Percentiles rank a stretch among this genome's conserved stretches.
These are phyloP conservation scores for Dovyalis caffra DNA, from an alignment of 345 rosid genomes.

Conservation along the genomic window DNA sequence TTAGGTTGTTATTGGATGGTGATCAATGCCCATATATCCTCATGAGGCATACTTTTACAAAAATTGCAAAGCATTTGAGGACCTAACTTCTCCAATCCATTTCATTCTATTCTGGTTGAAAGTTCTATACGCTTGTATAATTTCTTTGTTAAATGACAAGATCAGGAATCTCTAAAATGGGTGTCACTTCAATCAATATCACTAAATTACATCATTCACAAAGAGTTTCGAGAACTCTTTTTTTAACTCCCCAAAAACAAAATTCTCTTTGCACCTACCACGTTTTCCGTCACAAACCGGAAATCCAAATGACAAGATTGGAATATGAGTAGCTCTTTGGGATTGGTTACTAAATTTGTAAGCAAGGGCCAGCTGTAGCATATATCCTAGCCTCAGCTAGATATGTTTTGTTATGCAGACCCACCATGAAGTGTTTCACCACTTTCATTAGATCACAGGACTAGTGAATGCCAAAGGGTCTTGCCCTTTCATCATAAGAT, in stretches of 20 bases:
- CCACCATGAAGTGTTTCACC: constrained; percentile 31
- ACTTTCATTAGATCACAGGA: not conserved
- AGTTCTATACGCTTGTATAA: not conserved
- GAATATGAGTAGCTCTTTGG: not conserved
- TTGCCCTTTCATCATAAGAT: constrained; percentile 20
- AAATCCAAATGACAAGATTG: not conserved
- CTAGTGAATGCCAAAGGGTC: constrained; percentile 26
- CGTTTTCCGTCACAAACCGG: constrained; percentile 3
- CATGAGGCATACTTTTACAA: not conserved
- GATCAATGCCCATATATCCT: not conserved
- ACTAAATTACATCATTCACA: not conserved
- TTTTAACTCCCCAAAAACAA: not conserved
- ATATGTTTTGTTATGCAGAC: constrained; percentile 15
- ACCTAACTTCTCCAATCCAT: constrained; percentile 1
- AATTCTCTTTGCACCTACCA: constrained; percentile 9
- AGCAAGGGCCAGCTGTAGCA: constrained; percentile 8
- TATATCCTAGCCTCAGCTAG: constrained; percentile 18
- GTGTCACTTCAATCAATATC: constrained; percentile 24
- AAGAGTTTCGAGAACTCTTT: not conserved
- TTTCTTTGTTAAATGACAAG: not conserved
- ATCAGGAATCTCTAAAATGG: constrained; percentile 18
- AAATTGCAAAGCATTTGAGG: not conserved
- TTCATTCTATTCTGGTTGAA: not conserved
- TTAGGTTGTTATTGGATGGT: not conserved
- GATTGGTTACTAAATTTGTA: not conserved